phyloP scores from a whole-genome alignment of 78 protist species.

The Isochrysis galbana region DNA sequence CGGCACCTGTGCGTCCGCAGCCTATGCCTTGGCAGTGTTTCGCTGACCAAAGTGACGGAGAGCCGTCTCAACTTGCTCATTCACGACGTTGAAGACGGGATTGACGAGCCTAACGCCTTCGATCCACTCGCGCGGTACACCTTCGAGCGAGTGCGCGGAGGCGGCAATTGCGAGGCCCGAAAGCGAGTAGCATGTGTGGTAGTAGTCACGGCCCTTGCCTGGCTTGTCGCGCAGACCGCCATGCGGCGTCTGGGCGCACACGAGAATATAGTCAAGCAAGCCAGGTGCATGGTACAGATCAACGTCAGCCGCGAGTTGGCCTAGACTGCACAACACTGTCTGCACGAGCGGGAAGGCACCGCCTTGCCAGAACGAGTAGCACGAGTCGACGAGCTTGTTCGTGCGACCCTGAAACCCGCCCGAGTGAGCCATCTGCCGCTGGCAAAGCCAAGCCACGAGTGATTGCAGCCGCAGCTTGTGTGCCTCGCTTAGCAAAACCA shows the following conservation, averaged over 20 bases:
- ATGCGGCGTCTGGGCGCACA: slow-evolving; percentile 65
- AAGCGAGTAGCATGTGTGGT: slow-evolving; percentile 89
- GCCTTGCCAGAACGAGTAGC: slow-evolving; percentile 97
- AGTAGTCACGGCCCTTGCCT: slow-evolving; percentile 69
- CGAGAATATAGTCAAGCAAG: slow-evolving; percentile 75
- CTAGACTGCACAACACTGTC: background rate
- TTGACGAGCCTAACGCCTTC: background rate
- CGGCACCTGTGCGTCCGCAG: no score
- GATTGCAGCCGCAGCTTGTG: background rate
- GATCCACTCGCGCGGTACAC: background rate
- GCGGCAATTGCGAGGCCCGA: background rate
- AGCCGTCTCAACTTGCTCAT: background rate
- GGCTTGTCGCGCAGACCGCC: slow-evolving; percentile 93
- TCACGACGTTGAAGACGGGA: background rate
- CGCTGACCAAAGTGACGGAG: background rate
- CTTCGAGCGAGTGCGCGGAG: background rate
- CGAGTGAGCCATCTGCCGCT: slow-evolving; percentile 80
- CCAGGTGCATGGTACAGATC: slow-evolving; percentile 54
- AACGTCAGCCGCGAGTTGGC: background rate
- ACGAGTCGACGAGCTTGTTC: slow-evolving; percentile 95
- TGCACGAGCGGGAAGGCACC: slow-evolving; percentile 30
- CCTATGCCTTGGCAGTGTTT: no score
- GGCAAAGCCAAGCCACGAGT: slow-evolving; percentile 73
- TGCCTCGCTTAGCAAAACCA: background rate
- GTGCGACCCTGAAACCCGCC: slow-evolving; percentile 98